Percentiles rank a stretch among this genome's conserved stretches.
These are phyloP conservation scores for Hippophae rhamnoides DNA, from an alignment of 306 rosid genomes.

Conservation along the genomic window DNA sequence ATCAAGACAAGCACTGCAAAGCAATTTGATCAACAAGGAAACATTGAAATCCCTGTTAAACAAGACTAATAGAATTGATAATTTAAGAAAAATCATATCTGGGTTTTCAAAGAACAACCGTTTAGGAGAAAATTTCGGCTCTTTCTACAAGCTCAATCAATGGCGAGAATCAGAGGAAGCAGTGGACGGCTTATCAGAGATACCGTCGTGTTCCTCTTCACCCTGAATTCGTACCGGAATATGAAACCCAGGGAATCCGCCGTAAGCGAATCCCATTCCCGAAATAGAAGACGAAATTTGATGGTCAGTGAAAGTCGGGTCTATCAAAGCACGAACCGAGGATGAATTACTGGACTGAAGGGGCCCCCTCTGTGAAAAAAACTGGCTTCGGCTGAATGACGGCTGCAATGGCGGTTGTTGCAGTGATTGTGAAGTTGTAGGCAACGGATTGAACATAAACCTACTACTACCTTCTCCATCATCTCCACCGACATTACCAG, in stretches of 20 bases:
- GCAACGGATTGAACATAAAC: constrained; percentile 41
- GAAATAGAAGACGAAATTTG: constrained; percentile 34
- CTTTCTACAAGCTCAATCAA: constrained; percentile 22
- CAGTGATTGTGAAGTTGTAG: constrained; percentile 8
- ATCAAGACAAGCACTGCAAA: constrained; percentile 16
- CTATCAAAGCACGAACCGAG: constrained; percentile 74
- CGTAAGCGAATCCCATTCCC: constrained; percentile 48
- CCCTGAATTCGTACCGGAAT: constrained; percentile 82
- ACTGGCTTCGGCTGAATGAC: constrained; percentile 38
- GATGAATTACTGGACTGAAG: constrained; percentile 98
- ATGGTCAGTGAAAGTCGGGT: constrained; percentile 39
- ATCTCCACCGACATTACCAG: constrained; percentile 10
- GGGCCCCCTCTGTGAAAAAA: constrained; percentile 94
- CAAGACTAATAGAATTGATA: neutral
- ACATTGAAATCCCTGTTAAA: neutral
- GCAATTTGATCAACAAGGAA: neutral
- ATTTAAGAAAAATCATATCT: neutral
- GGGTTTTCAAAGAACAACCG: constrained; percentile 35
- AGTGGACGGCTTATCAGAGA: constrained; percentile 75
- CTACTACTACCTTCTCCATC: constrained; percentile 29
- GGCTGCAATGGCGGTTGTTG: constrained; percentile 24
- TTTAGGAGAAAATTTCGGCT: constrained; percentile 16
- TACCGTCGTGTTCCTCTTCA: constrained; percentile 76
- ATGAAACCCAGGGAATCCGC: constrained; percentile 58
- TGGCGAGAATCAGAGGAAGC: constrained; percentile 96